Base-by-base conservation (phyloP, 768 basidiomycete genomes). In the Megacollybia marginata region DNA sequence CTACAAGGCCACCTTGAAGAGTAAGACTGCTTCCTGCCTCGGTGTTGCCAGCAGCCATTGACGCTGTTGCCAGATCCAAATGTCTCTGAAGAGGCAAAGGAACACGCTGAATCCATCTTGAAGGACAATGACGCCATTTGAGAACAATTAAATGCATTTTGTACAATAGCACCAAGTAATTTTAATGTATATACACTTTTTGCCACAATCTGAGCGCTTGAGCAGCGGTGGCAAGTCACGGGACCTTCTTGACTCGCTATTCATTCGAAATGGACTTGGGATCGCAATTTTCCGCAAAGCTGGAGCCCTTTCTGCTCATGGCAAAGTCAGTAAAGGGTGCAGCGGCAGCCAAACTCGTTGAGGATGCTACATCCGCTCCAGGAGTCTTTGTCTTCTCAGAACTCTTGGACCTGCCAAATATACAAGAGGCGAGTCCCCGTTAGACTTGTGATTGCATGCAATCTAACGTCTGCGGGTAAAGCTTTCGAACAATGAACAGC, bases 331-430 rank as follows among this genome's bases (percentile, higher is more conserved):
- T 88, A 9, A 94, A 91, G 61, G 95, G 95, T 1, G 92, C 92
- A 0, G 91, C 88, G 1, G 92, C 93, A 0, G 93, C 91, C 6
- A 93, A 94, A 62, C 79, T 94, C 49, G 69, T 94, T 31, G 76
- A 82, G 58, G 87, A 96, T 61, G 94, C 85, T 48, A 92, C 87
- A 20, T 78, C 88, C 42, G 90, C 94, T 0, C 83, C 85, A 13
- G 94, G 92, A 9, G 88, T 96, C 43, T 95, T 89, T 63, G 88
- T 92, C 51, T 99, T 96, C 60, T 80, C 83, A 0, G 94, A 98
- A 64, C 69, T 99, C 47, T 70, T 97, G 47, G 86, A 92, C 42
- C 65, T 87, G 23, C 79, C 85, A 1, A 89, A 83, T 59, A 85
- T 98, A 34, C 82, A 88, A 61, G 88, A 94, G 72, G 95, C 90